Conservation (phyloP, 2,329 filamentous ascomycete genomes). For the Aspergillus sp. region DNA sequence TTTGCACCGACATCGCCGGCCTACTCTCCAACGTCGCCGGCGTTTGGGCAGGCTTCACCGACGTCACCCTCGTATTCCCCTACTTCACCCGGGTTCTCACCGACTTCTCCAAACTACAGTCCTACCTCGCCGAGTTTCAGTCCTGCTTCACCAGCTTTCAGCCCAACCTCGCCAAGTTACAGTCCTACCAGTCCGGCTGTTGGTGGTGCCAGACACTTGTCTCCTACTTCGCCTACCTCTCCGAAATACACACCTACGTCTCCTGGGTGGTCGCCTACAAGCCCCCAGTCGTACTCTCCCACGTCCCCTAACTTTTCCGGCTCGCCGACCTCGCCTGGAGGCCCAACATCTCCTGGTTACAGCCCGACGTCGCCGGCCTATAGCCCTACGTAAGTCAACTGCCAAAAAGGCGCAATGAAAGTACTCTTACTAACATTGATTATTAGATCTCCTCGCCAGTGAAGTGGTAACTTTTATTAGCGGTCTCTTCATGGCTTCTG, state of each 20-base stretch:
- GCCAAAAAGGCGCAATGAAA: not conserved
- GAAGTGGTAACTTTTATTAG: conserved; percentile 25
- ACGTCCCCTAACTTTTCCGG: conserved; percentile 50
- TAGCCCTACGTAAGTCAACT: conserved; percentile 41
- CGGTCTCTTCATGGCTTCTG: conserved; percentile 21
- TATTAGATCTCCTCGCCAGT: conserved; percentile 43
- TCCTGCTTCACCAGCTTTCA: conserved; percentile 52
- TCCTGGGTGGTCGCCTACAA: conserved; percentile 50
- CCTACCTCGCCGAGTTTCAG: conserved; percentile 59
- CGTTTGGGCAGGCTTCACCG: conserved; percentile 66
- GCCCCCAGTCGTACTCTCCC: conserved; percentile 51
- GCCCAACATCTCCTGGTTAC: conserved; percentile 43
- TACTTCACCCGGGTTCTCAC: conserved; percentile 56
- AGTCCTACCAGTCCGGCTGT: conserved; percentile 55
- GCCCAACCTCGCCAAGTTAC: conserved; percentile 60
- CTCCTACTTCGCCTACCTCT: conserved; percentile 49
- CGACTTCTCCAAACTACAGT: conserved; percentile 61
- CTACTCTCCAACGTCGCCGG: conserved; percentile 77
- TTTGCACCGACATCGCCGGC: conserved; percentile 59
- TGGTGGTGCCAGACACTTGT: conserved; percentile 42
- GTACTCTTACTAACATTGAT: conserved; percentile 10
- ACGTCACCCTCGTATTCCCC: conserved; percentile 54
- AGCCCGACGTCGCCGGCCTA: conserved; percentile 46
- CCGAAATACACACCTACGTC: conserved; percentile 58
- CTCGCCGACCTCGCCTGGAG: conserved; percentile 43